phyloP scores from a whole-genome alignment of 169 alveolate species.

The Plasmodium fragile region DNA sequence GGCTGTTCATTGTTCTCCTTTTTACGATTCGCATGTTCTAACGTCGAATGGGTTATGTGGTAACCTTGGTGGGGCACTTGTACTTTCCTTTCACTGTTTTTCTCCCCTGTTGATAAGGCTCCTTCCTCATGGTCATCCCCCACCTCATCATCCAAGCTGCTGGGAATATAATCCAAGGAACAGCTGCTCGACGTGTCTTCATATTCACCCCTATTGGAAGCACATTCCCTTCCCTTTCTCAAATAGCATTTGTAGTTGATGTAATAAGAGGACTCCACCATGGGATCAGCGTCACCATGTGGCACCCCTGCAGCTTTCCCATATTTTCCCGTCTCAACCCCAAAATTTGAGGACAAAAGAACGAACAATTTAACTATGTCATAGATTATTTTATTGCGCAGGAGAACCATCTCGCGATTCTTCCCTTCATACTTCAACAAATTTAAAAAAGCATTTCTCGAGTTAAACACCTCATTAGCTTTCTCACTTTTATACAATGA shows the following conservation, averaged over 20 bases:
- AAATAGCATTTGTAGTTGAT: conserved; percentile 31
- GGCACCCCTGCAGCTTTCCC: not conserved
- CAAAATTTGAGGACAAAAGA: conserved; percentile 56
- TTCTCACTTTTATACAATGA: conserved; percentile 18
- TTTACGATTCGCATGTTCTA: not conserved
- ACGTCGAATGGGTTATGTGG: not conserved
- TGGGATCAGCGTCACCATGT: not conserved
- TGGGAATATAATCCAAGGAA: conserved; percentile 6
- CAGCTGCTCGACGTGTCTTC: not conserved
- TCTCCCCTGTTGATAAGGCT: not conserved
- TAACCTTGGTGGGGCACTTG: not conserved
- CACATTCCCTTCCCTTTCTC: not conserved
- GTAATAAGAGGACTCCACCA: conserved; percentile 58
- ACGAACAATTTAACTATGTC: conserved; percentile 62
- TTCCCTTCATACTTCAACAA: conserved; percentile 65
- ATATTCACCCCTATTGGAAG: not conserved
- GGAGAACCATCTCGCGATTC: conserved; percentile 7
- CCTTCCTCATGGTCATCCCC: not conserved
- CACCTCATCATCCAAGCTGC: not conserved
- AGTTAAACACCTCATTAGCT: conserved; percentile 43
- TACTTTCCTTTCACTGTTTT: not conserved
- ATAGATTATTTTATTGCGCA: conserved; percentile 53
- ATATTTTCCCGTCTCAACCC: conserved; percentile 44
- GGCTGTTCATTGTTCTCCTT: not conserved
- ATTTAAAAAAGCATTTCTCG: conserved; percentile 53